Evolutionary conservation across 2,329 filamentous ascomycete species (phyloP).

Genomic region (Pyrenochaeta sp.): DNA sequence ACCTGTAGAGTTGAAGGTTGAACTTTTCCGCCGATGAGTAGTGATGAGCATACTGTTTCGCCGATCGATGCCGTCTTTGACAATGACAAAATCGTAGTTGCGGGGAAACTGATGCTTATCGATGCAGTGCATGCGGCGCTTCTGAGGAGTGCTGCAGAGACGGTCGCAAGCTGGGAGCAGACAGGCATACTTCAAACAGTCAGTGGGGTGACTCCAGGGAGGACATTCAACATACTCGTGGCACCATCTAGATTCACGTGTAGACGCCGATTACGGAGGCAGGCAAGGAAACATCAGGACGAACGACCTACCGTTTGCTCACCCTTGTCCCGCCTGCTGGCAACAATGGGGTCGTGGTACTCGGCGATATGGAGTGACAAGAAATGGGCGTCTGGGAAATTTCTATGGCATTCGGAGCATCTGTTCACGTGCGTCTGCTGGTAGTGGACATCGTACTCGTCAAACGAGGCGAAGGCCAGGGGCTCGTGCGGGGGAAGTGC

Average conservation of each 20-base stretch:
- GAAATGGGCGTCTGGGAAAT: slow-evolving; percentile 85
- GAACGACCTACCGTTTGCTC: slow-evolving; percentile 78
- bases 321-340: slow-evolving; percentile 75
- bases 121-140: slow-evolving; percentile 85
- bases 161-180: slow-evolving; percentile 89
- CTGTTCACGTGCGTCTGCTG: slow-evolving; percentile 80
- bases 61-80: slow-evolving; percentile 88
- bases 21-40: slow-evolving; percentile 44
- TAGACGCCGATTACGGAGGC: too few relatives aligned
- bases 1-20: slow-evolving; percentile 26
- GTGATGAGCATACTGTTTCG: slow-evolving; percentile 75
- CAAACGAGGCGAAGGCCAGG: slow-evolving; percentile 74
- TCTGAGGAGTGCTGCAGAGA: slow-evolving; percentile 82
- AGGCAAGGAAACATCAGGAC: slow-evolving; percentile 4
- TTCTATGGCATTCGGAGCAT: slow-evolving; percentile 83
- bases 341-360: slow-evolving; percentile 82
- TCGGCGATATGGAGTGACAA: slow-evolving; percentile 87
- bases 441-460: slow-evolving; percentile 89
- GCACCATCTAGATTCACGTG: too few relatives aligned
- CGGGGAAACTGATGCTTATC: slow-evolving; percentile 93
- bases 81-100: slow-evolving; percentile 62
- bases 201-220: slow-evolving; percentile 8
- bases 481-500: slow-evolving; percentile 80
- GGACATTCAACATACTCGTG: slow-evolving; percentile 13
- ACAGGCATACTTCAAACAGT: slow-evolving; percentile 72